A percentile compares a stretch with the other conserved stretches of the same genome.
phyloP scores from a whole-genome alignment of 768 basidiomycete species.

The Calocybe cyanea region DNA sequence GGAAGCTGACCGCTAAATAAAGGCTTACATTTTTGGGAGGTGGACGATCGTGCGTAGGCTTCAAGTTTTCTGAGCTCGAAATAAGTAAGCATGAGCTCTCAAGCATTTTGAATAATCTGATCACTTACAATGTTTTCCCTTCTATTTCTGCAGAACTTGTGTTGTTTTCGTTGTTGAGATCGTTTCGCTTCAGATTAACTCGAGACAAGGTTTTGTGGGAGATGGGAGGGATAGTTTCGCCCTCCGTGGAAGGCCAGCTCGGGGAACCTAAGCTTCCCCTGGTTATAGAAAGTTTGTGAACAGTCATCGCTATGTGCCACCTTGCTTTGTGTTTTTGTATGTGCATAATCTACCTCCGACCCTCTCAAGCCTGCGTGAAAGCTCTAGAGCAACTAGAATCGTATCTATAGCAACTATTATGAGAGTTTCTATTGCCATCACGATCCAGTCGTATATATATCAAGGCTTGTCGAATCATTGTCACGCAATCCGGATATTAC shows the following conservation, averaged over 20 bases:
- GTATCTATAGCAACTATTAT: too few species aligned
- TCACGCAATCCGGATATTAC: too few species aligned
- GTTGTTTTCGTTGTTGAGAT: conserved; percentile 12
- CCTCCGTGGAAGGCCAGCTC: conserved; percentile 12
- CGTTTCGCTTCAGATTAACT: conserved; percentile 15
- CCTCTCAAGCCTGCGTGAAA: too few species aligned
- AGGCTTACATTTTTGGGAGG: conserved; percentile 35
- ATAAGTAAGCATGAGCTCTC: conserved; percentile 26
- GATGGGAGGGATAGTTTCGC: conserved; percentile 11
- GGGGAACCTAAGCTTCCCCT: conserved; percentile 11
- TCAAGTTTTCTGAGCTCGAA: conserved; percentile 38
- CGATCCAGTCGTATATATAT: too few species aligned
- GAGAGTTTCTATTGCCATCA: too few species aligned
- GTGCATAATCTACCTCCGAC: too few species aligned
- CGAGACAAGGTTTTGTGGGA: conserved; percentile 17
- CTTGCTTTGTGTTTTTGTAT: too few species aligned
- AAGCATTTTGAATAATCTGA: background rate
- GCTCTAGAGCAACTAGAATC: too few species aligned
- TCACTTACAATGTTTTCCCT: background rate
- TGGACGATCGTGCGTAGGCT: conserved; percentile 33
- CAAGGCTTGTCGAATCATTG: too few species aligned
- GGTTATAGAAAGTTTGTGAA: too few species aligned
- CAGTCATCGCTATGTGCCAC: too few species aligned
- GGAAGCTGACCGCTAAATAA: too few species aligned
- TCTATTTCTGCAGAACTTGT: conserved; percentile 13